phyloP scores from a whole-genome alignment of 306 rosid species.

The Spatholobus suberectus region DNA sequence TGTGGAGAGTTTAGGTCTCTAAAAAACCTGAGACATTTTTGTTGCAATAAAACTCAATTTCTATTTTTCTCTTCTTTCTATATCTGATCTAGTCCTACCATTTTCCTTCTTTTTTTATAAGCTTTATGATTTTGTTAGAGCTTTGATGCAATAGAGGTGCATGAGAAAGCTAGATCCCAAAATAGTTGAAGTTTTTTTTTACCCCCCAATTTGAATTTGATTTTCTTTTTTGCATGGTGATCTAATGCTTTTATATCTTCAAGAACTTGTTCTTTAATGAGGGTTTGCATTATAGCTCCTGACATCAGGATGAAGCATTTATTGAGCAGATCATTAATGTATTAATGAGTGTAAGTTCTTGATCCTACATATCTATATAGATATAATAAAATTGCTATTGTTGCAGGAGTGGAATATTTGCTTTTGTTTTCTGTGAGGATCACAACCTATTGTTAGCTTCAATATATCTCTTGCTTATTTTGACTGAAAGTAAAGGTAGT shows the following conservation, averaged over 20 bases:
- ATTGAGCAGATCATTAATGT: slow-evolving; percentile 29
- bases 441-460: slow-evolving; percentile 60
- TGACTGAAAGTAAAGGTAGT: slow-evolving; percentile 76
- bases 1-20: no score
- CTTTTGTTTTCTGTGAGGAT: slow-evolving; percentile 59
- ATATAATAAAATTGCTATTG: slow-evolving; percentile 25
- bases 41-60: no score
- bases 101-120: neutral
- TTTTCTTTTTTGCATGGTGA: neutral
- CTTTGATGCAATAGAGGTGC: neutral
- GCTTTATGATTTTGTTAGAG: neutral
- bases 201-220: neutral
- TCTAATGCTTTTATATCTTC: neutral
- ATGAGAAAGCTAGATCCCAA: slow-evolving; percentile 30
- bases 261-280: neutral
- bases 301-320: slow-evolving; percentile 29
- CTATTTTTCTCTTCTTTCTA: no score
- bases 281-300: neutral
- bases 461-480: slow-evolving; percentile 60
- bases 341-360: neutral
- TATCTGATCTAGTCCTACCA: no score
- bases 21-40: no score
- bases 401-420: slow-evolving; percentile 73
- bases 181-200: neutral
- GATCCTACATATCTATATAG: slow-evolving; percentile 7